Percentiles rank a stretch among this genome's conserved stretches.
Evolutionary conservation across 805 yeast genomes (phyloP).

Genomic region (Wickerhamomyces bisporus): DNA sequence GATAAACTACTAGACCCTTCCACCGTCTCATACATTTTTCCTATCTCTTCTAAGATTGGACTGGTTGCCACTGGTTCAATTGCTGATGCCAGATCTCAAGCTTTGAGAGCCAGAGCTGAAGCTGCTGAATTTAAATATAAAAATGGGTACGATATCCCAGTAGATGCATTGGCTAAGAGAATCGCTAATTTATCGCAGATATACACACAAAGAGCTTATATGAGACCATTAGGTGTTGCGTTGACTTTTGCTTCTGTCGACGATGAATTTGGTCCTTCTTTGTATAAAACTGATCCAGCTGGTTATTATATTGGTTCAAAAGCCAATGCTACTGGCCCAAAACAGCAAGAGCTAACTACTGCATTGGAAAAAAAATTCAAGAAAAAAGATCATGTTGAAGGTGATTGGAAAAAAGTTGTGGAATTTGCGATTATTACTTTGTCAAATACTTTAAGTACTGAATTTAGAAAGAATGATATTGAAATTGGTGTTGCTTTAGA

Average conservation of each 20-base stretch:
- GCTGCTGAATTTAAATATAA: conserved; percentile 93
- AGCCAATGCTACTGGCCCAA: conserved; percentile 95
- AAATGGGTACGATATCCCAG: conserved; percentile 96
- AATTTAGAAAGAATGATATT: conserved; percentile 87
- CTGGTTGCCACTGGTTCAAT: conserved; percentile 92
- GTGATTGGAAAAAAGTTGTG: conserved; percentile 84
- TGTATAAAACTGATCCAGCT: conserved; percentile 95
- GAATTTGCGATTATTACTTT: conserved; percentile 86
- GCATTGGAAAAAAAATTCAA: conserved; percentile 87
- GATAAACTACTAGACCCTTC: conserved; percentile 86
- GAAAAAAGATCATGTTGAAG: conserved; percentile 61
- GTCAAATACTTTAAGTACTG: conserved; percentile 84
- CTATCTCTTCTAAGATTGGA: conserved; percentile 76
- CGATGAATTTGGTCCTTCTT: conserved; percentile 84
- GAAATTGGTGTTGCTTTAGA: conserved; percentile 87
- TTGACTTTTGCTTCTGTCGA: conserved; percentile 84
- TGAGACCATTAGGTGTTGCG: conserved; percentile 97
- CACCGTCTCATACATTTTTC: conserved; percentile 83
- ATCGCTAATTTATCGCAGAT: conserved; percentile 95
- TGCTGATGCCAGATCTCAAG: conserved; percentile 92
- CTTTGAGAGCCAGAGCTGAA: conserved; percentile 87
- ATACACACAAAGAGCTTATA: conserved; percentile 95
- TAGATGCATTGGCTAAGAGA: conserved; percentile 85
- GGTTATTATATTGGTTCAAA: conserved; percentile 89
- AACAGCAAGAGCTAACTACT: conserved; percentile 92